Evolutionary conservation across 371 early-diverging fungal species (phyloP), one percentile per base, ranked within the genome.

Genomic region (Parasitella parasitica): DNA sequence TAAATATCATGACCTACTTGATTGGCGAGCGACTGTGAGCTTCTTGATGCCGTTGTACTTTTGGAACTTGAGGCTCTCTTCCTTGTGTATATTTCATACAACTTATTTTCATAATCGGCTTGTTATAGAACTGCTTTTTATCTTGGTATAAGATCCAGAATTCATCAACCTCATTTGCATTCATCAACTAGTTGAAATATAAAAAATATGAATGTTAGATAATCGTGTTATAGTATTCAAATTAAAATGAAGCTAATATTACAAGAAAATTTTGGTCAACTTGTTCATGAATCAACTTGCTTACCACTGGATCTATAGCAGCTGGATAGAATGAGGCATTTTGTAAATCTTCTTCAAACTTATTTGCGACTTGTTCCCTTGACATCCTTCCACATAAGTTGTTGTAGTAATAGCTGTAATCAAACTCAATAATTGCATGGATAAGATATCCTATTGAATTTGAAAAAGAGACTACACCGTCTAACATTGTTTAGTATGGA

Each of bases 401-500:
- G 15, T 49, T 3, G 50, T 49, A 49, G 27, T 49, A 27, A 27
- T 49, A 49, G 50, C 50, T 27, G 50, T 49, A 49, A 49, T 49
- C 50, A 49, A 49, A 49, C 20, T 49, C 27, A 27, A 27, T 6
- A 27, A 27, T 49, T 49, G 8, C 50, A 27, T 49, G 50, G 50
- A 49, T 49, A 49, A 49, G 50, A 27, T 49, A 49, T 49, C 50
- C 50, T 49, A 49, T 49, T 49, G 50, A 49, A 27, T 27, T 49
- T 49, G 50, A 49, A 27, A 49, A 49, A 49, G 50, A 49, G 24
- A 49, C 50, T 27, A 49, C 50, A 27, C 50, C 28, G 24, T 49
- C 11, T 22, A 27, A 49, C 50, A 49, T 49, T 49, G 50, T 49
- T 6, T 27, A 27, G 24, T 49, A 27, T 22, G 50, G 50, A 49